A percentile compares a stretch with the other conserved stretches of the same genome.
Evolutionary conservation across 768 basidiomycete genomes (phyloP).

Genomic region (Suillus fuscotomentosus): DNA sequence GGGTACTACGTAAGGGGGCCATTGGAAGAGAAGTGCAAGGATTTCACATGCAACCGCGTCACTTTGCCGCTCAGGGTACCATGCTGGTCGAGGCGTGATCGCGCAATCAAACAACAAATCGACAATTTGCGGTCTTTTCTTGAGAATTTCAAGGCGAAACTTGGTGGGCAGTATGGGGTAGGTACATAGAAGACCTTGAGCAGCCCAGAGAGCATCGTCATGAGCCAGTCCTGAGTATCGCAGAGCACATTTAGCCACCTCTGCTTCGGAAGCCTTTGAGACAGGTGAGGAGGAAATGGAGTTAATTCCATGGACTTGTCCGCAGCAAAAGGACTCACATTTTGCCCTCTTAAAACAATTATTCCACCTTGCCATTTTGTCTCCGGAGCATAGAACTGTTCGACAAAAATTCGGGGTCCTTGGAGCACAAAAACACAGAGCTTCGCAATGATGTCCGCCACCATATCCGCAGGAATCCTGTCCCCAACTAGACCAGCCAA

Average conservation of each 20-base stretch:
- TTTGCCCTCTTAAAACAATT: constrained; percentile 6
- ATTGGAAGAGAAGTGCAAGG: constrained; percentile 21
- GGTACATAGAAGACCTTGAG: constrained; percentile 13
- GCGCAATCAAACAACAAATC: constrained; percentile 23
- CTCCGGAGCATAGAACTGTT: constrained; percentile 17
- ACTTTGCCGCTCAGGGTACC: constrained; percentile 28
- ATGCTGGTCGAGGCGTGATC: constrained; percentile 17
- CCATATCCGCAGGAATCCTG: constrained; percentile 14
- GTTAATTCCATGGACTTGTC: neutral
- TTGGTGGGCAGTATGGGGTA: constrained; percentile 6
- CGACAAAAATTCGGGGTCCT: constrained; percentile 20
- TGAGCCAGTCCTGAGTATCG: constrained; percentile 29
- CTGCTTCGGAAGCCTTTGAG: constrained; percentile 3
- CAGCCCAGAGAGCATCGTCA: constrained; percentile 10
- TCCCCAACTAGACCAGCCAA: constrained; percentile 22
- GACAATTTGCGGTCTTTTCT: constrained; percentile 13
- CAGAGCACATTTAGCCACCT: constrained; percentile 21
- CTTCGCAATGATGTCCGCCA: constrained; percentile 22
- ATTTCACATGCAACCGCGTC: constrained; percentile 23
- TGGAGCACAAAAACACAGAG: constrained; percentile 25
- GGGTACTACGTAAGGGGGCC: constrained; percentile 16
- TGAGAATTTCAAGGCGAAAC: constrained; percentile 14
- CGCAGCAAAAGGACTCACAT: neutral
- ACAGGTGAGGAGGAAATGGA: neutral
- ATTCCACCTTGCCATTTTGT: constrained; percentile 10